phyloP scores from a whole-genome alignment of 148 eudicot species.

The Heliamphora exappendiculata region DNA sequence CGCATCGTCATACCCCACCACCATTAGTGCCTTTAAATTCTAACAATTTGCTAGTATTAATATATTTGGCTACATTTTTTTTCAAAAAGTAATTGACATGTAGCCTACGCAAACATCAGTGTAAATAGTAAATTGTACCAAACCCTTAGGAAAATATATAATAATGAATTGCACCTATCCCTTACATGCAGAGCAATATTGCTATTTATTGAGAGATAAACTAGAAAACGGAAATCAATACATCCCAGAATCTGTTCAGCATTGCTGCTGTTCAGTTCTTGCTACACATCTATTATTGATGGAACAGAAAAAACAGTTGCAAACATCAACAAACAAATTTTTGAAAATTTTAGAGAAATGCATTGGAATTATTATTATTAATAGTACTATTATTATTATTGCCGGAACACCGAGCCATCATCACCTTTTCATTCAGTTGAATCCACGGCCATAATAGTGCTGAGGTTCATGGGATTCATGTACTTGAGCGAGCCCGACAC shows the following conservation, averaged over 20 bases:
- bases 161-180: not conserved
- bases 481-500: constrained; percentile 27
- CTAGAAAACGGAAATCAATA: not conserved
- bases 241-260: not conserved
- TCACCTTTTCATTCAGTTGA: constrained; percentile 13
- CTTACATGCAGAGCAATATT: not conserved
- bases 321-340: not conserved
- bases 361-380: too few relatives aligned
- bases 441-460: constrained; percentile 40
- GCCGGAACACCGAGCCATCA: not conserved
- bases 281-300: not conserved
- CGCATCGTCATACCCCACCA: too few relatives aligned
- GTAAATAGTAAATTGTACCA: too few relatives aligned
- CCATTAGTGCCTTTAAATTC: too few relatives aligned
- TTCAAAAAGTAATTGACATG: too few relatives aligned
- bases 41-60: too few relatives aligned
- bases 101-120: too few relatives aligned
- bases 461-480: constrained; percentile 52
- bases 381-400: too few relatives aligned
- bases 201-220: not conserved
- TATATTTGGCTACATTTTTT: too few relatives aligned
- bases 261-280: not conserved
- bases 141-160: not conserved
- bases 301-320: not conserved
- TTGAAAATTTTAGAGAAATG: too few relatives aligned